These are phyloP conservation scores for Xylaria sp. DNA, from an alignment of 2,329 filamentous ascomycete genomes.

Conservation along the genomic window DNA sequence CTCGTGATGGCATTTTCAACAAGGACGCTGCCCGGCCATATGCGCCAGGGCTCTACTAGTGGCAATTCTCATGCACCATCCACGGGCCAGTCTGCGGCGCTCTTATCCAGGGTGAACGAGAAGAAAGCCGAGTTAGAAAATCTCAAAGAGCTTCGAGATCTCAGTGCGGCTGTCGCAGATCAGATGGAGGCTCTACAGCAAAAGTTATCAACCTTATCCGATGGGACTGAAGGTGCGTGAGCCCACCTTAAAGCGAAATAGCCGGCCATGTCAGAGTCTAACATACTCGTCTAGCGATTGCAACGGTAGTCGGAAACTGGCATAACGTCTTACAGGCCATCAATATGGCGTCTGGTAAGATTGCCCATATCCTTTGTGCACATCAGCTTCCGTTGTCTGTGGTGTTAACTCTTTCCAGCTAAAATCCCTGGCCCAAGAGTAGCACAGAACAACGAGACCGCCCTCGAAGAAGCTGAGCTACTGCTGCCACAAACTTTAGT, in stretches of 20 bases:
- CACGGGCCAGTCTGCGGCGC: constrained; percentile 68
- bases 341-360: constrained; percentile 81
- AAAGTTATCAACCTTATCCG: constrained; percentile 76
- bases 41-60: constrained; percentile 65
- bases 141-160: constrained; percentile 75
- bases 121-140: constrained; percentile 85
- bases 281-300: constrained; percentile 65
- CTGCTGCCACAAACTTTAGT: constrained; percentile 81
- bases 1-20: constrained; percentile 61
- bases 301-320: constrained; percentile 86
- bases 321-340: constrained; percentile 85
- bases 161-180: constrained; percentile 77
- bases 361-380: constrained; percentile 7
- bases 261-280: constrained; percentile 9
- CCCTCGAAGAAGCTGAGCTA: constrained; percentile 49
- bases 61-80: constrained; percentile 50
- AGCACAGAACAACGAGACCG: constrained; percentile 45
- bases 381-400: neutral
- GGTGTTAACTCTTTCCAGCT: constrained; percentile 51
- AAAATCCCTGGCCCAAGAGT: constrained; percentile 70
- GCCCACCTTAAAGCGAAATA: neutral
- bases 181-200: constrained; percentile 85
- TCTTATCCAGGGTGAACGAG: constrained; percentile 79
- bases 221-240: constrained; percentile 76
- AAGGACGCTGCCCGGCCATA: constrained; percentile 66